phyloP scores from a whole-genome alignment of 2,329 filamentous ascomycete species.

The Cercospora zeina region DNA sequence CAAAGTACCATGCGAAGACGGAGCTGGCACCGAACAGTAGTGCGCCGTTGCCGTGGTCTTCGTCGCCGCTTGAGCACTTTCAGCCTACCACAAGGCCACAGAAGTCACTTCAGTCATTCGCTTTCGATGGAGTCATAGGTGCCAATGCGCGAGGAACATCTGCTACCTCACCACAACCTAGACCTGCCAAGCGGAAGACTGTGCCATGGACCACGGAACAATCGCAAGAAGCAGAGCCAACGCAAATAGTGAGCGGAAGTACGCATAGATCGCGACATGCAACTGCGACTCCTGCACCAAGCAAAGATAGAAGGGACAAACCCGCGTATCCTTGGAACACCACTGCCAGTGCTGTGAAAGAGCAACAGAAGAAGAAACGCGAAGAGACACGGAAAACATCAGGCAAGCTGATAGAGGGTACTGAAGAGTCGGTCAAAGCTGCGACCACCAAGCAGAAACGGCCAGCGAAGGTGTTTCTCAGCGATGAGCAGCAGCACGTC shows the following conservation, averaged over 20 bases:
- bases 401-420: conserved; percentile 45
- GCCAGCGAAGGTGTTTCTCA: conserved; percentile 67
- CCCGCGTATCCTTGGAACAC: conserved; percentile 66
- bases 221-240: conserved; percentile 27
- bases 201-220: conserved; percentile 60
- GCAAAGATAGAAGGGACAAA: conserved; percentile 40
- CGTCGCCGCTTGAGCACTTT: conserved; percentile 46
- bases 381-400: conserved; percentile 60
- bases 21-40: conserved; percentile 52
- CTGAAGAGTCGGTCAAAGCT: conserved; percentile 52
- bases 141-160: conserved; percentile 3
- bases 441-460: conserved; percentile 49
- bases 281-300: conserved; percentile 45
- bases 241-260: conserved; percentile 11
- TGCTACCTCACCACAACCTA: conserved; percentile 34
- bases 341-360: conserved; percentile 71
- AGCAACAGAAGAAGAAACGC: conserved; percentile 72
- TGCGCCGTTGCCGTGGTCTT: conserved; percentile 68
- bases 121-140: conserved; percentile 20
- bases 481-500: conserved; percentile 81
- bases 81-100: conserved; percentile 23
- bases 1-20: conserved; percentile 36
- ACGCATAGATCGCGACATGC: conserved; percentile 21
- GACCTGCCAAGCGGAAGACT: conserved; percentile 60
- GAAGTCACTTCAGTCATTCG: conserved; percentile 24